Conservation (phyloP, 2,329 filamentous ascomycete genomes). For the Epicoccum sorghinum region DNA sequence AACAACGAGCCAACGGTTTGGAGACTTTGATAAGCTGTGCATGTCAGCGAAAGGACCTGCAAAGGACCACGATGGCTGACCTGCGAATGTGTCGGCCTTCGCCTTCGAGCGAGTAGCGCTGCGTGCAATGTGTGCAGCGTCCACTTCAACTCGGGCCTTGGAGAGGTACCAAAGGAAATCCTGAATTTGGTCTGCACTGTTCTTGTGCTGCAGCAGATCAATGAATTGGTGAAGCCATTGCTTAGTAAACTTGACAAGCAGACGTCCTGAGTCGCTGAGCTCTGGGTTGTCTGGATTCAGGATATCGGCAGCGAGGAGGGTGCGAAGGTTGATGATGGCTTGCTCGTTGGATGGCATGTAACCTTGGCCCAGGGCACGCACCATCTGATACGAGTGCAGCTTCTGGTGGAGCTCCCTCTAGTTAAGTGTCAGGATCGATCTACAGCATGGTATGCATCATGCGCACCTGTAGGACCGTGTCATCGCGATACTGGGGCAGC, state of each 20-base stretch:
- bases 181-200: constrained; percentile 82
- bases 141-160: constrained; percentile 73
- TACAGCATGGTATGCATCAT: not conserved
- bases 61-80: constrained; percentile 50
- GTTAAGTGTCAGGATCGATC: constrained; percentile 4
- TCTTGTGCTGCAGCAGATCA: constrained; percentile 82
- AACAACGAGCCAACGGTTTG: constrained; percentile 84
- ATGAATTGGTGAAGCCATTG: constrained; percentile 81
- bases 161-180: constrained; percentile 87
- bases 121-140: constrained; percentile 67
- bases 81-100: constrained; percentile 73
- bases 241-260: constrained; percentile 73
- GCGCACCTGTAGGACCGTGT: constrained; percentile 65
- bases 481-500: constrained; percentile 79
- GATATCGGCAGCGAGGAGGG: constrained; percentile 76
- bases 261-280: constrained; percentile 77
- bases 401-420: constrained; percentile 84
- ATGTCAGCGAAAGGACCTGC: constrained; percentile 22
- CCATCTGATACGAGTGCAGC: constrained; percentile 91
- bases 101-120: constrained; percentile 67
- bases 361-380: constrained; percentile 78
- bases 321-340: constrained; percentile 76
- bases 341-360: constrained; percentile 95
- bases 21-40: constrained; percentile 76
- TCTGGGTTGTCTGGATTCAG: constrained; percentile 77